Percentiles rank a stretch among this genome's conserved stretches.
These are phyloP conservation scores for Fomitiporia mediterranea DNA, from an alignment of 1,284 basidiomycete species.

Conservation along the genomic window DNA sequence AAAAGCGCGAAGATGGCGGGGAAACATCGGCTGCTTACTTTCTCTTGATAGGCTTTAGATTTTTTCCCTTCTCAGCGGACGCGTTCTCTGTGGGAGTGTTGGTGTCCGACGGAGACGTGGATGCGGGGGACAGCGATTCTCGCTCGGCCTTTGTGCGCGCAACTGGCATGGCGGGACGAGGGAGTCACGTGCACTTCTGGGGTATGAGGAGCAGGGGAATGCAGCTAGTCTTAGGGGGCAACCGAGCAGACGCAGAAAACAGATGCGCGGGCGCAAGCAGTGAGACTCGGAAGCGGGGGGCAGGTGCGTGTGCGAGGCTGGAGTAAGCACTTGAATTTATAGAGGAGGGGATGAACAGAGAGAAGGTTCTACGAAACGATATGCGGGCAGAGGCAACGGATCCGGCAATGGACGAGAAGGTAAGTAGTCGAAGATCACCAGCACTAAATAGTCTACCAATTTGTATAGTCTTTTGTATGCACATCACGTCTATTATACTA, in stretches of 20 bases:
- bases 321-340: slow-evolving; percentile 14
- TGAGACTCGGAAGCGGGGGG: slow-evolving; percentile 8
- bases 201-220: slow-evolving; percentile 27
- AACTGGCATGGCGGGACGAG: slow-evolving; percentile 48
- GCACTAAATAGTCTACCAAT: not conserved
- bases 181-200: slow-evolving; percentile 22
- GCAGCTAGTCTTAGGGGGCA: slow-evolving; percentile 22
- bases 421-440: not conserved
- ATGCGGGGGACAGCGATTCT: slow-evolving; percentile 35
- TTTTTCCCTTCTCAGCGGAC: slow-evolving; percentile 51
- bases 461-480: not conserved
- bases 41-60: slow-evolving; percentile 47
- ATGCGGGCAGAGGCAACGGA: not conserved
- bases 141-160: slow-evolving; percentile 62
- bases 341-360: not conserved
- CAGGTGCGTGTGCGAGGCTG: slow-evolving; percentile 14
- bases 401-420: slow-evolving; percentile 2
- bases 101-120: slow-evolving; percentile 61
- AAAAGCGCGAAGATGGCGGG: slow-evolving; percentile 34
- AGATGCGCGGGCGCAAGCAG: slow-evolving; percentile 17
- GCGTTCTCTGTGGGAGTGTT: slow-evolving; percentile 39
- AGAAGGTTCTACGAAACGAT: slow-evolving; percentile 5
- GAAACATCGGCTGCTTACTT: slow-evolving; percentile 54
- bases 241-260: slow-evolving; percentile 25
- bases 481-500: not conserved